Percentiles rank a stretch among this genome's conserved stretches.
Evolutionary conservation across 139 green algal species (phyloP).

Genomic region (Yamagishiella unicocca): DNA sequence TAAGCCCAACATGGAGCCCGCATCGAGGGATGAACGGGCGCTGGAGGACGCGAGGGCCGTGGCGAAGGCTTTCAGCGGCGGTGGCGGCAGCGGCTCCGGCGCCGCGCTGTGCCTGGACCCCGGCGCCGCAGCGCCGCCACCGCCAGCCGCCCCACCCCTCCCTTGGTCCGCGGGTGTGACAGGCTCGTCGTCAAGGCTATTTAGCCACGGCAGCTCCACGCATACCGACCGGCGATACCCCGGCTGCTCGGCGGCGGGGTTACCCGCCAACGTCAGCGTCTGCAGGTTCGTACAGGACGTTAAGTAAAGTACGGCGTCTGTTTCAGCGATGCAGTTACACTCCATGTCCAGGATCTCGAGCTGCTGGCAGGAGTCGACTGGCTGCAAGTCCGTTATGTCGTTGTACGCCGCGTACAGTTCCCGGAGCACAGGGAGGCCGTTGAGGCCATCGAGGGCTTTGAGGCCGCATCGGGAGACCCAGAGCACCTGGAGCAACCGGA

Average conservation of each 20-base stretch:
- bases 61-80: not conserved
- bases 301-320: slow-evolving; percentile 31
- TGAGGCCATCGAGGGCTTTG: slow-evolving; percentile 39
- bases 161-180: not conserved
- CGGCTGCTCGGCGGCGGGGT: slow-evolving; percentile 45
- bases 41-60: not conserved
- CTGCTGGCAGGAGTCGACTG: slow-evolving; percentile 44
- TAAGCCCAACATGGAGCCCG: not conserved
- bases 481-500: slow-evolving; percentile 56
- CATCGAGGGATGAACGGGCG: not conserved
- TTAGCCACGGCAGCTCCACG: slow-evolving; percentile 33
- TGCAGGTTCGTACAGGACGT: slow-evolving; percentile 49
- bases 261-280: slow-evolving; percentile 57
- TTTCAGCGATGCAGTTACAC: slow-evolving; percentile 57
- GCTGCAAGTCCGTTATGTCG: slow-evolving; percentile 62
- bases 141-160: not conserved
- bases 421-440: slow-evolving; percentile 51
- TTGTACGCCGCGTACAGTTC: slow-evolving; percentile 69
- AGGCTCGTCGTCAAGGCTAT: slow-evolving; percentile 52
- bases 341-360: slow-evolving; percentile 64
- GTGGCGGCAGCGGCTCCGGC: not conserved
- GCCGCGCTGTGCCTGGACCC: not conserved
- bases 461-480: slow-evolving; percentile 62
- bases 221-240: slow-evolving; percentile 23
- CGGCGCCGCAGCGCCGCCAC: not conserved